Conservation (phyloP, 164 flowering plant species). For the Houttuynia cordata region DNA sequence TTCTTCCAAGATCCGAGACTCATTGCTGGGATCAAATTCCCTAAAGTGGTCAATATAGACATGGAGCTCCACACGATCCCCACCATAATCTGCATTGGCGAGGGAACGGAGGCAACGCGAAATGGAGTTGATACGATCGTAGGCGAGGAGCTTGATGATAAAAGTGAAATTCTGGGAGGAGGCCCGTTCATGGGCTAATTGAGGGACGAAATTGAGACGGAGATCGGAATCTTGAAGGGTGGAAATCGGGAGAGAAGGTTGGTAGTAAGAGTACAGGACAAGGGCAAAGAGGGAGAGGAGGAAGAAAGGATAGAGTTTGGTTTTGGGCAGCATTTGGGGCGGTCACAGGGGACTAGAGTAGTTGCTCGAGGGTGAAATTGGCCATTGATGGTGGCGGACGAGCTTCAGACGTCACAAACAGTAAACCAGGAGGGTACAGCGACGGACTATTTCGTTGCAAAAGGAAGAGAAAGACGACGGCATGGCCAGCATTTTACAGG, state of each 20-base stretch:
- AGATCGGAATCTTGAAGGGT: slow-evolving; percentile 2
- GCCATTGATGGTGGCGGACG: too few species aligned
- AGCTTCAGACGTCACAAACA: too few species aligned
- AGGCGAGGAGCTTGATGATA: slow-evolving; percentile 75
- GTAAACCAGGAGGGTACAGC: too few species aligned
- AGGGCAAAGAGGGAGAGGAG: slow-evolving; percentile 28
- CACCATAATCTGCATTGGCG: slow-evolving; percentile 49
- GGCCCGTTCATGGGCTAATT: background rate
- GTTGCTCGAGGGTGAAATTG: too few species aligned
- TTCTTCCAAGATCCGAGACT: slow-evolving; percentile 15
- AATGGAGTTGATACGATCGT: slow-evolving; percentile 59
- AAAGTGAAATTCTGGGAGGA: slow-evolving; percentile 34
- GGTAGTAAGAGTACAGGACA: slow-evolving; percentile 21
- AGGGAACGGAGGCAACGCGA: slow-evolving; percentile 80
- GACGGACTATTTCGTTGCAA: too few species aligned
- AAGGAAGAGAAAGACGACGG: too few species aligned
- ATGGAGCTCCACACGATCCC: slow-evolving; percentile 59
- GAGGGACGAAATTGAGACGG: slow-evolving; percentile 6
- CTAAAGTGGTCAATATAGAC: slow-evolving; percentile 69
- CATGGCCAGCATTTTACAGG: too few species aligned
- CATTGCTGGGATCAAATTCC: slow-evolving; percentile 5
- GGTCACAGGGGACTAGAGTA: background rate
- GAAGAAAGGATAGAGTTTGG: slow-evolving; percentile 25
- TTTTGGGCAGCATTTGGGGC: slow-evolving; percentile 11
- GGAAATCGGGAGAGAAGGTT: slow-evolving; percentile 21